A percentile compares a stretch with the other conserved stretches of the same genome.
phyloP scores from a whole-genome alignment of 371 early-diverging fungal species.

The Mucor indicus region DNA sequence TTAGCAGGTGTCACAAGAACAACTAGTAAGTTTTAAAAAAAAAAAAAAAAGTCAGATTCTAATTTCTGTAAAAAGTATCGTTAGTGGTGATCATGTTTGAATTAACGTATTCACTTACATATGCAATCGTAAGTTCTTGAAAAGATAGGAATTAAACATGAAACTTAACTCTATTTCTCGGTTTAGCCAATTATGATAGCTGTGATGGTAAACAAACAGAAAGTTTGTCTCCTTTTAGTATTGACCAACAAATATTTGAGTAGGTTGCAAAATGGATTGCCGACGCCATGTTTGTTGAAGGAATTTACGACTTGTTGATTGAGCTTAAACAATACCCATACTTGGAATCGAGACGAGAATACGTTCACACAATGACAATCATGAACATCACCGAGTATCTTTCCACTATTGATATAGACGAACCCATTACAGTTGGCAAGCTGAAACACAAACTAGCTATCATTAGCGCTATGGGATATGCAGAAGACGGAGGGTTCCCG shows the following conservation, averaged over 20 bases:
- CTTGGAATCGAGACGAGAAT: conserved; percentile 78
- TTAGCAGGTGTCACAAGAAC: conserved; percentile 92
- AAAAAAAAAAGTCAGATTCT: too few species aligned
- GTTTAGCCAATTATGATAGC: conserved; percentile 85
- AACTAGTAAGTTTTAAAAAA: conserved; percentile 49
- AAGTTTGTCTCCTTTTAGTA: too few species aligned
- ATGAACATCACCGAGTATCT: conserved; percentile 37
- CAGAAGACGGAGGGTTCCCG: conserved; percentile 81
- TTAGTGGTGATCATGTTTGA: conserved; percentile 94
- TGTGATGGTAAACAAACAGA: conserved; percentile 78
- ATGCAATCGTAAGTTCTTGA: conserved; percentile 49
- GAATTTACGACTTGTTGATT: conserved; percentile 85
- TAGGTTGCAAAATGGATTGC: conserved; percentile 78
- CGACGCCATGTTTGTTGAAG: conserved; percentile 74
- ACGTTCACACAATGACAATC: conserved; percentile 61
- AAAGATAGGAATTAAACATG: too few species aligned
- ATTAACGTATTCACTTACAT: conserved; percentile 85
- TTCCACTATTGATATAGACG: conserved; percentile 62
- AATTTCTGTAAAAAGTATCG: conserved; percentile 60
- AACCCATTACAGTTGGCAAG: conserved; percentile 54
- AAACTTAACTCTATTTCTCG: not conserved
- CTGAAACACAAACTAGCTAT: conserved; percentile 54
- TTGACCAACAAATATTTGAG: not conserved
- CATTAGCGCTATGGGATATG: conserved; percentile 60
- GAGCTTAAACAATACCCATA: conserved; percentile 81